phyloP scores from a whole-genome alignment of 192 early-diverging fungal species.

The Coemansia sp. region DNA sequence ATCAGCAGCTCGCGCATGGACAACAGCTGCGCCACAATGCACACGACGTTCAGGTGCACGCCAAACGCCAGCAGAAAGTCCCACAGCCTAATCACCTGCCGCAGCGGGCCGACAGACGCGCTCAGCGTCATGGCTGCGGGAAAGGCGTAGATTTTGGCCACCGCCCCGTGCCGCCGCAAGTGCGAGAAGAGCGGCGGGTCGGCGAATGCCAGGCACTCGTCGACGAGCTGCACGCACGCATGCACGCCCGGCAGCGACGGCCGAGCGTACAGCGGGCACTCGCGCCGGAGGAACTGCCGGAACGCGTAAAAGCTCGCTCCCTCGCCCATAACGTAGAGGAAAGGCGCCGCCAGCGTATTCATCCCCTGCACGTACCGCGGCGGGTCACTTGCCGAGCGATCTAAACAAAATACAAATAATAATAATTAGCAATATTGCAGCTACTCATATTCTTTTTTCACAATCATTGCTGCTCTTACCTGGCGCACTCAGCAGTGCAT shows the following conservation, averaged over 20 bases:
- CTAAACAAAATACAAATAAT: conserved; percentile 9
- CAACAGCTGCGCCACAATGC: conserved; percentile 83
- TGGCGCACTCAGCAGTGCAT: conserved; percentile 84
- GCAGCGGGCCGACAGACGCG: conserved; percentile 86
- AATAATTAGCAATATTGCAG: neutral
- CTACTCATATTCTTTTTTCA: too few species aligned
- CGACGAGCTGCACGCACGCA: conserved; percentile 85
- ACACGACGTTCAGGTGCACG: conserved; percentile 91
- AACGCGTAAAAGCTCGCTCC: conserved; percentile 90
- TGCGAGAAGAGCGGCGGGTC: conserved; percentile 77
- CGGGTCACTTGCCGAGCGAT: conserved; percentile 46
- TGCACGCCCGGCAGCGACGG: conserved; percentile 89
- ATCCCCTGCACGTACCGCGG: conserved; percentile 91
- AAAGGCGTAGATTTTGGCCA: conserved; percentile 86
- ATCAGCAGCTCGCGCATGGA: conserved; percentile 78
- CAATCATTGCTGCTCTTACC: conserved; percentile 53
- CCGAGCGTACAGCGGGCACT: conserved; percentile 93
- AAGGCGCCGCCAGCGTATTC: conserved; percentile 92
- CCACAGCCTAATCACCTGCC: conserved; percentile 86
- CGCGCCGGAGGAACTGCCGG: conserved; percentile 82
- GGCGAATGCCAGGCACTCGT: conserved; percentile 74
- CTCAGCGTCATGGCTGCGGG: conserved; percentile 89
- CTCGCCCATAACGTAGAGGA: conserved; percentile 91
- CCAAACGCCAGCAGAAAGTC: conserved; percentile 92
- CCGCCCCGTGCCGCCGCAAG: conserved; percentile 71